Evolutionary conservation across 2,329 filamentous ascomycete species (phyloP), one percentile per base, ranked within the genome.

Genomic region (Orbilia brochopaga): DNA sequence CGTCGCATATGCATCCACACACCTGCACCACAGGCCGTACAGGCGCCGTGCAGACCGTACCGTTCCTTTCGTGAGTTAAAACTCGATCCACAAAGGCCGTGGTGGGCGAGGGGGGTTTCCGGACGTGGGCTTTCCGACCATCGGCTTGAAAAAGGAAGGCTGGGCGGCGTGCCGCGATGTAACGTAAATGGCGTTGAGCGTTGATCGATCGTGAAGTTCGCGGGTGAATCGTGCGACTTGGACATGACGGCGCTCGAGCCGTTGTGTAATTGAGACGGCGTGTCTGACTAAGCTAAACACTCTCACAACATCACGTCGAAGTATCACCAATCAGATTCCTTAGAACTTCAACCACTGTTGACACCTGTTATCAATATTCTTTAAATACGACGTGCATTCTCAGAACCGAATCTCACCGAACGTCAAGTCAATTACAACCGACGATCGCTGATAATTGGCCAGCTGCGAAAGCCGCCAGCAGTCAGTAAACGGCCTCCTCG

Each of bases 81-180:
- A 4, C 27, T 32, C 27, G 27, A 32, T 32, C 27, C 27, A 32
- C 8, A 3, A 32, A 32, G 27, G 27, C 27, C 27, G 8, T 21
- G 44, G n/a, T 17, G 11, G 44, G 8, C 11, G 11, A 23, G 44
- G n/a, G 15, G 44, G 5, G 13, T 3, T 5, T 5, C 13, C 40
- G 40, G 17, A 13, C 5, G 13, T 17, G 11, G 5, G 17, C 11
- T 5, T 17, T 15, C 13, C 17, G 40, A 3, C 13, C 11, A 13
- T 44, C 40, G n/a, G 19, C 8, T 4, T 19, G 19, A 48, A 48
- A 48, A 48, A 61, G 54, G 19, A 52, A 48, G 63, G 56, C 56
- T 67, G 63, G 63, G 40, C 57, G 42, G 50, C 37, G 55, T 42
- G 37, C 56, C 51, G 59, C 56, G 51, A 67, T 60, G 63, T 67